Evolutionary conservation across 441 rosid species (phyloP), one percentile per base, ranked within the genome.

Genomic region (Flueggea neowawraea): DNA sequence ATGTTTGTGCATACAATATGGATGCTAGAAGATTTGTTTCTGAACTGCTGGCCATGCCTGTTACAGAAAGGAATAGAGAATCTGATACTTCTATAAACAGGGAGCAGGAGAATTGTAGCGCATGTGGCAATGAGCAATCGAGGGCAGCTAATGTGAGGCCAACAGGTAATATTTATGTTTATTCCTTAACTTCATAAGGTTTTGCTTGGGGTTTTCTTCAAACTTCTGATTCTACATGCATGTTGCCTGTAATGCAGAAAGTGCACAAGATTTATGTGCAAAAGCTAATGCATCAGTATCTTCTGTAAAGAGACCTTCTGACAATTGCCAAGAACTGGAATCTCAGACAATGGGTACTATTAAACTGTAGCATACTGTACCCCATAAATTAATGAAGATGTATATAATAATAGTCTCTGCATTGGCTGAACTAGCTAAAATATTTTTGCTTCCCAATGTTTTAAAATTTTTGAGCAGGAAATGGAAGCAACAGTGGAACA

Each of bases 11-110:
- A 57, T 84, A 80, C 79, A 89, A 89, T 72, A 71, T 89, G 94
- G 99, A 94, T 82, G 99, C 99, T 32, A 84, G 96, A 71, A 84
- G 81, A 62, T 94, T 89, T 57, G 52, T 86, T 64, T 73, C 84
- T n/a, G 81, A 89, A 57, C 44, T 94, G 77, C 77, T 86, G 86
- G 53, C 57, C 14, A 75, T 57, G 9, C 85, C 95, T 53, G 71
- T 43, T 67, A 63, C 57, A 56, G 86, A 77, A 66, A 65, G 51
- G 65, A 65, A 60, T 69, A 16, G 55, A 69, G 74, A 77, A 62
- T 67, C 77, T 48, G 68, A 74, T 56, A 68, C 65, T 77, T 57
- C 78, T 9, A 32, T 69, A 64, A 70, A 50, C 36, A 69, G 72
- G 69, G 66, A 75, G 48, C 63, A 58, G 61, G 71, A 79, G 61